Evolutionary conservation across 108 stramenopile species (phyloP).

Genomic region (Phaeodactylum tricornutum): DNA sequence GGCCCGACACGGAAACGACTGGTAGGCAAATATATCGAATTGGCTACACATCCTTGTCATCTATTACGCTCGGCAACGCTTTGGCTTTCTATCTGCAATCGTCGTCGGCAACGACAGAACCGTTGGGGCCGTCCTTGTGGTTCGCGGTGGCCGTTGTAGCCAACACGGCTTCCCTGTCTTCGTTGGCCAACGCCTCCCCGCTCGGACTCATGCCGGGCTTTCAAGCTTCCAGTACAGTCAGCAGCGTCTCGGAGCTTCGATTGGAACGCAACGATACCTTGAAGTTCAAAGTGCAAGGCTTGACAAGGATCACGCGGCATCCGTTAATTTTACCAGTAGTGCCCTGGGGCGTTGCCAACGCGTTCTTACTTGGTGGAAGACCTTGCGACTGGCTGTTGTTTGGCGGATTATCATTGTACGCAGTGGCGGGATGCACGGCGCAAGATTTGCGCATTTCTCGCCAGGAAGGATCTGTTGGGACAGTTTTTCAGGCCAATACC

Average conservation of each 20-base stretch:
- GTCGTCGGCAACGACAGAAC: constrained; percentile 2
- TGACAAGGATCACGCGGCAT: constrained; percentile 46
- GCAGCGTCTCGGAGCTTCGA: no score
- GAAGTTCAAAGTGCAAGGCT: constrained; percentile 30
- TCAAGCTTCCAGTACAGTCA: constrained; percentile 1
- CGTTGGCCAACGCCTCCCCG: constrained; percentile 39
- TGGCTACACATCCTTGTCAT: constrained; percentile 38
- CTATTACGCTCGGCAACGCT: constrained; percentile 32
- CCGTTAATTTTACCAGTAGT: constrained; percentile 49
- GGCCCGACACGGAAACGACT: constrained; percentile 35
- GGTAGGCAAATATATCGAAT: constrained; percentile 46
- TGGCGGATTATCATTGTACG: constrained; percentile 33
- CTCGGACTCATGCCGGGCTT: no score
- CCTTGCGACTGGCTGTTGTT: constrained; percentile 30
- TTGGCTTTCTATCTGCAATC: constrained; percentile 30
- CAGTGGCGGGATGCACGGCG: constrained; percentile 34
- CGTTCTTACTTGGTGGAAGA: constrained; percentile 24
- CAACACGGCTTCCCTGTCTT: constrained; percentile 30
- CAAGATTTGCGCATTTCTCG: constrained; percentile 45
- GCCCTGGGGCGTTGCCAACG: constrained; percentile 41
- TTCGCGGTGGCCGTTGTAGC: constrained; percentile 24
- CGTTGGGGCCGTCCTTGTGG: no score
- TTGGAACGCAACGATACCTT: constrained; percentile 24
- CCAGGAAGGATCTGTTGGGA: constrained; percentile 51
- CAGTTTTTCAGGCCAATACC: constrained; percentile 28